Conservation (phyloP, 2,329 filamentous ascomycete species). For the Alternaria triticimaculans region DNA sequence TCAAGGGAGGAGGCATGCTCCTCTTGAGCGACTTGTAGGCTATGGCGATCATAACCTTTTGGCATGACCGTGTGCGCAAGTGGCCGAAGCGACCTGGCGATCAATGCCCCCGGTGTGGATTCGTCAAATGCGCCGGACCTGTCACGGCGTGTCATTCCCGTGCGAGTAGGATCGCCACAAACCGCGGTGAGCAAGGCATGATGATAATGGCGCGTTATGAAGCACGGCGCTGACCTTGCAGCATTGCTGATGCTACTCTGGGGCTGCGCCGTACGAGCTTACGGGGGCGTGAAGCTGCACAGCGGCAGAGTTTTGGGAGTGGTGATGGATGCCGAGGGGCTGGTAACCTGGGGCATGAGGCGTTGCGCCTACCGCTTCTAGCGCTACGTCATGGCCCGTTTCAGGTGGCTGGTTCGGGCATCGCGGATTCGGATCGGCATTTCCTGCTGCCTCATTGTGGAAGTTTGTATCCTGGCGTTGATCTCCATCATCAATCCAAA, state of each 20-base stretch:
- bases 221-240: neutral
- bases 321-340: neutral
- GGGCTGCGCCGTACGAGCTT: neutral
- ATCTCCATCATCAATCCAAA: neutral
- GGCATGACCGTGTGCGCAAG: constrained; percentile 22
- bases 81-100: constrained; percentile 27
- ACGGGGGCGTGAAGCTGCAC: neutral
- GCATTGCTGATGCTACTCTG: neutral
- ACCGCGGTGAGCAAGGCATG: neutral
- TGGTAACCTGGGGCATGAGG: constrained; percentile 6
- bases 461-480: neutral
- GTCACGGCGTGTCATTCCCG: constrained; percentile 12
- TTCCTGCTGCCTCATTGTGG: neutral
- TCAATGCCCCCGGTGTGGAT: constrained; percentile 29
- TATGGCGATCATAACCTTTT: constrained; percentile 30
- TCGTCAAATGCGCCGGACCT: constrained; percentile 9
- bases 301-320: neutral
- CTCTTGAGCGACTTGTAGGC: constrained; percentile 11
- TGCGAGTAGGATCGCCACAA: constrained; percentile 4
- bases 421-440: neutral
- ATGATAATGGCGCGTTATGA: neutral
- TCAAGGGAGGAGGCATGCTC: constrained; percentile 10
- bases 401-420: constrained; percentile 1
- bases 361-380: constrained; percentile 6
- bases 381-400: constrained; percentile 10